Conservation (phyloP, 1,139 yeast genomes). For the Geotrichum carabidarum region DNA sequence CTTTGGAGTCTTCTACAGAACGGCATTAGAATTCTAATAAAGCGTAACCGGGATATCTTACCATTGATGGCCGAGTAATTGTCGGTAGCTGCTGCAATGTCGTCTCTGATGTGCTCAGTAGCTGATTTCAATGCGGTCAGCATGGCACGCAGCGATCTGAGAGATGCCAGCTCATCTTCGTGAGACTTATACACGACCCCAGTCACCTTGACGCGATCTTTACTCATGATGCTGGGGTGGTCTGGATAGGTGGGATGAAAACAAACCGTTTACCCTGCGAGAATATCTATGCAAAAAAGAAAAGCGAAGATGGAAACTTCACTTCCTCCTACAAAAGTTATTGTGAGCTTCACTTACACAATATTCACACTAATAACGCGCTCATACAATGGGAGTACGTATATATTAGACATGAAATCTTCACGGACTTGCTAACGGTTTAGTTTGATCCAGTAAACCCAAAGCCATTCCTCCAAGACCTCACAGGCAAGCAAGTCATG, state of each 20-base stretch:
- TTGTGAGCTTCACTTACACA: not conserved
- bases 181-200: slow-evolving; percentile 1
- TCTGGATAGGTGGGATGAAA: not conserved
- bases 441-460: slow-evolving; percentile 80
- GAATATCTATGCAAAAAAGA: not conserved
- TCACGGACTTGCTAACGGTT: not conserved
- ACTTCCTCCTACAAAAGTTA: not conserved
- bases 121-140: slow-evolving; percentile 26
- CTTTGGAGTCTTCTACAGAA: slow-evolving; percentile 7
- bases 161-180: slow-evolving; percentile 8
- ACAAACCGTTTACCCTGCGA: slow-evolving; percentile 2
- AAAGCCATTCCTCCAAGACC: slow-evolving; percentile 77
- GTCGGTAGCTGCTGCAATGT: slow-evolving; percentile 23
- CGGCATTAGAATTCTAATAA: not conserved
- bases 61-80: slow-evolving; percentile 25
- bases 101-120: slow-evolving; percentile 30
- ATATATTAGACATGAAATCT: not conserved
- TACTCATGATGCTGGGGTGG: slow-evolving; percentile 3
- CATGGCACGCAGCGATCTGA: slow-evolving; percentile 22
- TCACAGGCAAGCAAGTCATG: slow-evolving; percentile 63
- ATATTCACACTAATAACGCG: not conserved
- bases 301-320: slow-evolving; percentile 3
- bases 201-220: not conserved
- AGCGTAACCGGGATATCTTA: slow-evolving; percentile 1
- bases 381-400: slow-evolving; percentile 12